These are phyloP conservation scores for Paraurostyla sp. DNA, from an alignment of 73 alveolate genomes.

Conservation along the genomic window DNA sequence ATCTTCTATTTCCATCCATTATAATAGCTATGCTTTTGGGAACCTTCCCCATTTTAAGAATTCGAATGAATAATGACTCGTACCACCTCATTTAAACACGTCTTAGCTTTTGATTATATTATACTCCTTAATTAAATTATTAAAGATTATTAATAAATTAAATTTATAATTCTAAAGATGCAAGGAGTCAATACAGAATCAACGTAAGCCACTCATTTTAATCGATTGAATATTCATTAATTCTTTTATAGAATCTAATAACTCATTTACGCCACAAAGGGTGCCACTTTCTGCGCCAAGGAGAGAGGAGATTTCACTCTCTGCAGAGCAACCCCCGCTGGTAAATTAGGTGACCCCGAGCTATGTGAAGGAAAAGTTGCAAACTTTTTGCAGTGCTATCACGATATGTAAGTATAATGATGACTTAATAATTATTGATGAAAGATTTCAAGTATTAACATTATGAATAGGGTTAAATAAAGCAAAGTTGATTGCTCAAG, in stretches of 20 bases:
- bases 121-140: no score
- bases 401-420: constrained; percentile 36
- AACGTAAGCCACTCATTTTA: neutral
- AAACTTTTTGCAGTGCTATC: constrained; percentile 40
- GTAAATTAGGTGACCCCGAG: constrained; percentile 37
- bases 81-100: constrained; percentile 76
- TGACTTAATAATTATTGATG: neutral
- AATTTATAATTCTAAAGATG: neutral
- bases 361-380: constrained; percentile 39
- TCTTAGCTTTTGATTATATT: no score
- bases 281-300: constrained; percentile 1
- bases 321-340: constrained; percentile 56
- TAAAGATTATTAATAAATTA: neutral
- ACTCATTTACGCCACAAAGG: neutral
- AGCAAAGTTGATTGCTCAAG: neutral
- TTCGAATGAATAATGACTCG: constrained; percentile 14
- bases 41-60: constrained; percentile 66
- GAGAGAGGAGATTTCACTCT: constrained; percentile 35
- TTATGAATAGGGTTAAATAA: constrained; percentile 17
- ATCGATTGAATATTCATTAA: neutral
- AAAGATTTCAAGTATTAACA: neutral
- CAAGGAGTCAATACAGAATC: constrained; percentile 31
- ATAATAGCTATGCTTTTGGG: constrained; percentile 84
- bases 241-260: neutral
- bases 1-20: constrained; percentile 93